Evolutionary conservation across 1,284 basidiomycete genomes (phyloP), one percentile per base, ranked within the genome.

Genomic region (Trametes versicolor): DNA sequence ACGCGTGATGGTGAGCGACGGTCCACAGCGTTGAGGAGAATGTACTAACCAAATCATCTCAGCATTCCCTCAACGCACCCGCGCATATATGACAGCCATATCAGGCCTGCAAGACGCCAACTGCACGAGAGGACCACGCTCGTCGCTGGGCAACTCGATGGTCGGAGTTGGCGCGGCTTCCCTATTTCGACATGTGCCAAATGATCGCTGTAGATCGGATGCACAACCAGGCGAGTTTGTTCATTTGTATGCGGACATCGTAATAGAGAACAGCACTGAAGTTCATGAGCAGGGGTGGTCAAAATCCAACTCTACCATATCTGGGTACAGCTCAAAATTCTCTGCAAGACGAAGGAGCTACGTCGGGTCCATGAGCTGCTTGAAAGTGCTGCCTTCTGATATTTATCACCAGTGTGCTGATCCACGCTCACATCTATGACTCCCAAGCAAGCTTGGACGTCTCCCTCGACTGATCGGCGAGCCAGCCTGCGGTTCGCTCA

Each of bases 401-500:
- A 21, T 6, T 12, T 23, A 21, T 21, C 7, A 23, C 7, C 7
- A 15, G 5, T 39, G 13, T 12, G 9, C 23, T 50, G n/a, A 51
- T 17, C 9, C 2, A 34, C 25, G 25, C 36, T 39, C 13, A 10
- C 63, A 74, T 72, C 64, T 75, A 37, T 17, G 52, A 0, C 29
- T 77, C 2, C 76, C 72, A 0, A 34, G 64, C 0, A 63, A 68
- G 9, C 60, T 75, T 2, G 75, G 76, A 0, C 68, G 72, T 5
- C 72, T 79, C 2, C 78, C 75, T 0, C 69, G 58, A 0, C 61
- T 74, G 1, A 75, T 79, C 8, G 77, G 78, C 2, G 70, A 73
- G 21, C 76, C 77, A 13, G 72, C 77, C 2, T 76, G 78, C 1
- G 77, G 78, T 0, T 79, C 76, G 2, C 61, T 79, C 0, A 79